Evolutionary conservation across 1,284 basidiomycete species (phyloP), one percentile per base, ranked within the genome.

Genomic region (Fomitopsis betulina): DNA sequence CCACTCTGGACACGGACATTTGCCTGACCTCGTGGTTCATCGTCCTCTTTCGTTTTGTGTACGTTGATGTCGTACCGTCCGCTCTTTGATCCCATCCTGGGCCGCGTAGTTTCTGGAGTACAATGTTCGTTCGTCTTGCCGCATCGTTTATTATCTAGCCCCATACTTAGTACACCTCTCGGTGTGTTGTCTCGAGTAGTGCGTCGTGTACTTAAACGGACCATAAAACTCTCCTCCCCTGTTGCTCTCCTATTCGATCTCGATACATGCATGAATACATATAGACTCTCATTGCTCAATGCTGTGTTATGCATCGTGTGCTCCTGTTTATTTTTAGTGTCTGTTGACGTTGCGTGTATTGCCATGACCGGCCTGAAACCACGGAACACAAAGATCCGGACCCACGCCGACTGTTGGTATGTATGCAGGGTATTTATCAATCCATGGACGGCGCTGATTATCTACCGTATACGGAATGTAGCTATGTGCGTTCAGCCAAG

Each of bases 1-100:
- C 50, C 37, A 61, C 42, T 30, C 38, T 56, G 49, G 53, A 47
- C 27, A 53, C 30, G 56, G 54, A 60, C 59, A 9, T 6, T 53
- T 47, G 42, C 55, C 38, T 50, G 27, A 2, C 32, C 13, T 43
- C 35, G 27, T 43, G 55, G 47, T 33, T 37, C 23, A 35, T 49
- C 55, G 37, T 40, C 54, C 42, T 40, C 13, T 8, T 25, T 40
- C 43, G 25, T 51, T 35, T 39, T 35, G 47, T 9, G 43, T 56
- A 38, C 47, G 40, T 47, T 37, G 54, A 40, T 35, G 15, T 35
- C 30, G 25, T 40, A 40, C 52, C 52, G 52, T 53, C 39, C 52
- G 19, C 52, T 53, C 52, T 9, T 53, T 51, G 32, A 3, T 43
- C 19, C 13, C 19, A 17, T 51, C 27, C 49, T 35, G 13, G 49